Conservation (phyloP, 2,329 filamentous ascomycete genomes). For the Verticillium albo-atrum region DNA sequence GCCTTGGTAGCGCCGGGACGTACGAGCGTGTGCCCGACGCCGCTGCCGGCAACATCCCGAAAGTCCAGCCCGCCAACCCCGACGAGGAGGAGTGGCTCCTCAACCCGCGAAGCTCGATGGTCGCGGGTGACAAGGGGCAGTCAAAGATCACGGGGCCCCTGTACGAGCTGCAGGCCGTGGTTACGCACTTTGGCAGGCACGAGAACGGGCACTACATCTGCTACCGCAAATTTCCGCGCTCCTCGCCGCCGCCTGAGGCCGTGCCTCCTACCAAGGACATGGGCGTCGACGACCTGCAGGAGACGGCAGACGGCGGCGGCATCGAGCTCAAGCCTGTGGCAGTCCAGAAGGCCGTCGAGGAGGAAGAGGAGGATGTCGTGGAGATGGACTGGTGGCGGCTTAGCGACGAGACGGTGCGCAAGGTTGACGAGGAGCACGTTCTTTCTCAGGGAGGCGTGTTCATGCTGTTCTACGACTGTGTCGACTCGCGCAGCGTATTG, state of each 20-base stretch:
- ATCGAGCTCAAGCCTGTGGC: not conserved
- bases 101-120: slow-evolving; percentile 68
- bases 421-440: slow-evolving; percentile 69
- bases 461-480: slow-evolving; percentile 92
- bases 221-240: slow-evolving; percentile 65
- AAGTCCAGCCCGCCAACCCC: slow-evolving; percentile 9
- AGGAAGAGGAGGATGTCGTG: slow-evolving; percentile 16
- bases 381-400: slow-evolving; percentile 77
- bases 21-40: slow-evolving; percentile 8
- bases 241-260: slow-evolving; percentile 8
- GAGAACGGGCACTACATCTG: slow-evolving; percentile 96
- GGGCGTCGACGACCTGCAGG: slow-evolving; percentile 7
- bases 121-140: slow-evolving; percentile 48
- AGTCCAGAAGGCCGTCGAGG: not conserved
- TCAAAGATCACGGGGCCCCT: slow-evolving; percentile 53
- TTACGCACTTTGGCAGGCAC: slow-evolving; percentile 86
- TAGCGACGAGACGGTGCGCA: slow-evolving; percentile 80
- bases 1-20: slow-evolving; percentile 55
- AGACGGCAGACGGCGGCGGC: not conserved
- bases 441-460: slow-evolving; percentile 79
- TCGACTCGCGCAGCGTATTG: slow-evolving; percentile 49
- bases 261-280: slow-evolving; percentile 12
- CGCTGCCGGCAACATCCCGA: slow-evolving; percentile 14
- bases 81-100: slow-evolving; percentile 64
- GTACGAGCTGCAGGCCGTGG: slow-evolving; percentile 77